A percentile compares a stretch with the other conserved stretches of the same genome.
Conservation (phyloP, 106 monocot species). For the Phalaenopsis aphrodite region DNA sequence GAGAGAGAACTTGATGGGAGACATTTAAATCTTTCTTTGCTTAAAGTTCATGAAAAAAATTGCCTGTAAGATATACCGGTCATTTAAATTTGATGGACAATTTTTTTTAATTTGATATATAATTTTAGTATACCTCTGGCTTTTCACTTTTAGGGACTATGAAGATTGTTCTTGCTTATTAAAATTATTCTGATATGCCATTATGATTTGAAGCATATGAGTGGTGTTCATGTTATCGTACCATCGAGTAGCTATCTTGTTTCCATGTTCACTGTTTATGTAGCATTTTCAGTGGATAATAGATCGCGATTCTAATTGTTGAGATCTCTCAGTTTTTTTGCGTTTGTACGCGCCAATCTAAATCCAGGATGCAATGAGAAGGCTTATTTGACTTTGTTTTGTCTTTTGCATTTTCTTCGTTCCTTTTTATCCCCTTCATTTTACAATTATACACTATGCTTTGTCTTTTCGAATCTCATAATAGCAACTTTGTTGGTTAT, state of each 20-base stretch:
- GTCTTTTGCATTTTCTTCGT: not conserved
- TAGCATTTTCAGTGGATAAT: no score
- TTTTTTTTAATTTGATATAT: no score
- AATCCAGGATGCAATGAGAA: not conserved
- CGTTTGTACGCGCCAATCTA: not conserved
- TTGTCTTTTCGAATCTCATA: not conserved
- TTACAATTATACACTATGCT: not conserved
- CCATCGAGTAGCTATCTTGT: no score
- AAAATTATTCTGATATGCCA: not conserved
- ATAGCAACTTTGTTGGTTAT: slow-evolving; percentile 3
- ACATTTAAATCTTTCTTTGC: no score
- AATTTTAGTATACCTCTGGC: no score
- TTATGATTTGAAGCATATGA: not conserved
- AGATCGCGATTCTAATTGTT: not conserved
- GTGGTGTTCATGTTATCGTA: no score
- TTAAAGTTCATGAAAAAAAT: no score
- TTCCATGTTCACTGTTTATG: no score
- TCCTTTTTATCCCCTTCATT: not conserved
- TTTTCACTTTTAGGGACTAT: not conserved
- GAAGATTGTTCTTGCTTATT: not conserved
- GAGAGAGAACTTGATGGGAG: no score
- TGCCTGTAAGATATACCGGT: no score
- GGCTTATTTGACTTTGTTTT: not conserved
- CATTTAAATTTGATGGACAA: no score
- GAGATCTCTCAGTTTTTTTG: not conserved